Evolutionary conservation across 768 basidiomycete species (phyloP), one percentile per base, ranked within the genome.

Genomic region (Agrocybe praecox): DNA sequence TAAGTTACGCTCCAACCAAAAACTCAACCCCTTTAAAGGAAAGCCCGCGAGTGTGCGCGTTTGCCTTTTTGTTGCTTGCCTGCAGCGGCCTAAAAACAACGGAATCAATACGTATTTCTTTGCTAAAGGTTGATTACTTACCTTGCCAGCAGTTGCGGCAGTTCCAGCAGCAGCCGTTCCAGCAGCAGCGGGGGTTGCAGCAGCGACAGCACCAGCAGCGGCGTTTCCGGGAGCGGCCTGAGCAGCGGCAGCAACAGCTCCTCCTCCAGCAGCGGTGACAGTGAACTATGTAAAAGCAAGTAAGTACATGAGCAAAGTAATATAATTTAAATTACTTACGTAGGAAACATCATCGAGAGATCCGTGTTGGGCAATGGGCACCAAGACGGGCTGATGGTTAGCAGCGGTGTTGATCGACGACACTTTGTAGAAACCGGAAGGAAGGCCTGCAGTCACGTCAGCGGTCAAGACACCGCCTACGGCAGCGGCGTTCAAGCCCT

Each of bases 321-420:
- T 32, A 22, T 6, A 9, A n/a, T 32, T 9, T 21, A 29, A 52
- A 23, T 8, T 43, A 74, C 80, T 63, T 60, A 84, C 79, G 72
- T 87, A 87, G 62, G 81, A 71, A 36, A 66, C 70, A 65, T 89
- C 86, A 67, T 87, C 83, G 29, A 84, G 68, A 33, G 74, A 71
- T 59, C 85, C 85, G 62, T 84, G 87, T 61, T 85, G 84, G 23
- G 81, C 85, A 50, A 88, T 69, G 11, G 85, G 77, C 49, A 82
- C 85, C 52, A 86, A 68, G 50, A 77, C 79, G 19, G 81, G 85
- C 62, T 83, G 82, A 60, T 89, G 85, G 73, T 87, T 88, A 12
- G 80, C 69, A 23, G 80, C 78, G 36, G 78, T 68, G 67, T 82
- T 83, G 71, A 87, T 86, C 3, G 82, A 81, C 48, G 81, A 76